Evolutionary conservation across 2,329 filamentous ascomycete species (phyloP).

Genomic region (Penicillium sp.): DNA sequence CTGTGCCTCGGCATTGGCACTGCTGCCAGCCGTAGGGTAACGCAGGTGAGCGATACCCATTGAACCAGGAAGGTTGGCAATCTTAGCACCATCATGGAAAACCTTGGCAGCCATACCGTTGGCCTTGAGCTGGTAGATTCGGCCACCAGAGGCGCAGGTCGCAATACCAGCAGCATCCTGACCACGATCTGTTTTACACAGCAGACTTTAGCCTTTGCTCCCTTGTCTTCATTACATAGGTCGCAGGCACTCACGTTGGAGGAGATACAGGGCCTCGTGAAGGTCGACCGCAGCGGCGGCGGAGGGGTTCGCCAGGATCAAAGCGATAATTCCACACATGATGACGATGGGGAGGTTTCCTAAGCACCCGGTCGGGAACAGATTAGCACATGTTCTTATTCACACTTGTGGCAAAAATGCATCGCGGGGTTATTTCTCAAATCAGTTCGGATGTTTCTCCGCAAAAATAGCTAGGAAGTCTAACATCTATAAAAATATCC

Average conservation of each 20-base stretch:
- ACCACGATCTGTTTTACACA: conserved; percentile 58
- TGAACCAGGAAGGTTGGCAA: conserved; percentile 74
- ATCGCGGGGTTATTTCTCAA: conserved; percentile 10
- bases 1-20: conserved; percentile 80
- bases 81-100: conserved; percentile 74
- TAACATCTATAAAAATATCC: conserved; percentile 50
- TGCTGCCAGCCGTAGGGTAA: conserved; percentile 87
- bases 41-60: conserved; percentile 85
- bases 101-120: conserved; percentile 85
- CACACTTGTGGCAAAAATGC: conserved; percentile 1
- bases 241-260: conserved; percentile 52
- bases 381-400: conserved; percentile 13
- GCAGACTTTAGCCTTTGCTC: conserved; percentile 21
- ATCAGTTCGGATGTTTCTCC: conserved; percentile 41
- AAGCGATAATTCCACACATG: conserved; percentile 65
- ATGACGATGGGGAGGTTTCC: conserved; percentile 28
- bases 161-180: conserved; percentile 89
- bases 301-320: conserved; percentile 60
- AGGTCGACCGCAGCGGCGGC: conserved; percentile 60
- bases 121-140: conserved; percentile 87
- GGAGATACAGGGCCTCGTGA: conserved; percentile 70
- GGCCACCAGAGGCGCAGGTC: conserved; percentile 70
- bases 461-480: conserved; percentile 48
- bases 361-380: conserved; percentile 9
- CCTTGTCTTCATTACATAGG: conserved; percentile 21